Base-by-base conservation (phyloP, 306 rosid genomes). In the Oemleria cerasiformis region DNA sequence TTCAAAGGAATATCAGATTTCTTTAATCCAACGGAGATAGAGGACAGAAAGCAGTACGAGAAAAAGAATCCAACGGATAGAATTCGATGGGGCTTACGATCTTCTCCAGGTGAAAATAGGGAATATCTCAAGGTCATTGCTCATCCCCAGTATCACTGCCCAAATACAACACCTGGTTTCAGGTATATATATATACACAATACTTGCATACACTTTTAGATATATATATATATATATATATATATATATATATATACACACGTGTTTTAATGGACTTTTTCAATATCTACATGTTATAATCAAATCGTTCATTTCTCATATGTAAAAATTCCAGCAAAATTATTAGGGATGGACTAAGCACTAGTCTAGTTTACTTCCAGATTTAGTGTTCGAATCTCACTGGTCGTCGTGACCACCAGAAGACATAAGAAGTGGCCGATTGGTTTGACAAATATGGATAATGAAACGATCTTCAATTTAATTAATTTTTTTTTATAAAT, bases 61-160 rank as follows among this genome's bases (percentile, higher is more conserved):
- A 78, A 76, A 67, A 80, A 34, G 20, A 50, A 44, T 0, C 53
- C 83, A 6, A 67, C 20, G 0, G 84, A 83, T 60, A 70, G 49
- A 72, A 73, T 86, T 16, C 75, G 76, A 55, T 80, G 87, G 87
- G 79, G 13, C 16, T 39, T 39, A n/a, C 73, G 65, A 47, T 70
- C 68, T 1, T 55, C 82, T 30, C 44, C 57, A 3, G 81, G 73
- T 4, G 92, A 84, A 65, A 85, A 85, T 21, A 82, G 89, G 67
- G 87, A 87, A 72, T 74, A 74, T 69, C 67, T 87, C 53, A 85
- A 87, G 64, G 62, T 83, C 41, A 8, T 79, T 8, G 72, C 83
- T 5, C 86, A 87, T 73, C 89, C 89, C 25, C 50, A 61, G 0
- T 68, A 5, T 50, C 83, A 74, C n/a, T 65, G 58, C 70, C 84